Conservation (phyloP, 2,329 filamentous ascomycete genomes). For the Xylaria sp. region DNA sequence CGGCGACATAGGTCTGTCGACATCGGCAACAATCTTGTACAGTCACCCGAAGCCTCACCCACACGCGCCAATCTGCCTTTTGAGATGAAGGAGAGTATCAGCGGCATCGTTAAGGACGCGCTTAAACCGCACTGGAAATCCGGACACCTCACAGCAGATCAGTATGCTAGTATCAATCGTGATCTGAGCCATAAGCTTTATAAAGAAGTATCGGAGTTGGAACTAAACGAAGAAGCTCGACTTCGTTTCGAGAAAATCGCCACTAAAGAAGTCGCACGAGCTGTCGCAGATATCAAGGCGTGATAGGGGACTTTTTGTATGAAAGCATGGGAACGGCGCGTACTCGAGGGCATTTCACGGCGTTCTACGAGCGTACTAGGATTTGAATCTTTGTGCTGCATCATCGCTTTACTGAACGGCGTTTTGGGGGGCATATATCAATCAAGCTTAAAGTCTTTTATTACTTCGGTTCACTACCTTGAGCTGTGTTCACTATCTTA, state of each 20-base stretch:
- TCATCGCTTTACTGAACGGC: constrained; percentile 27
- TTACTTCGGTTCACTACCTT: no score
- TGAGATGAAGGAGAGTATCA: constrained; percentile 87
- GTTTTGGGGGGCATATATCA: constrained; percentile 34
- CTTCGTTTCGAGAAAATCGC: constrained; percentile 81
- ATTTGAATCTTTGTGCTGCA: constrained; percentile 29
- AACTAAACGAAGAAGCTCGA: constrained; percentile 73
- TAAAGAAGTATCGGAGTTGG: constrained; percentile 68
- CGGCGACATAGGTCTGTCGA: constrained; percentile 58
- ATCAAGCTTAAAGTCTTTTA: no score
- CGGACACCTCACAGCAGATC: constrained; percentile 82
- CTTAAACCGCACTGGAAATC: constrained; percentile 86
- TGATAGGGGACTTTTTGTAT: constrained; percentile 40
- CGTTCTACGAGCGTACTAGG: constrained; percentile 32
- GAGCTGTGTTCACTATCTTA: no score
- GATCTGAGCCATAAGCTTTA: constrained; percentile 91
- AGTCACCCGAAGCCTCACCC: constrained; percentile 75
- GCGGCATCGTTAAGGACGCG: constrained; percentile 84
- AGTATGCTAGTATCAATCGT: constrained; percentile 93
- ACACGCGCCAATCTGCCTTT: constrained; percentile 74
- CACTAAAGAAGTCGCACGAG: constrained; percentile 79
- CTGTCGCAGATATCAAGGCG: constrained; percentile 67
- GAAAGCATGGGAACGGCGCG: constrained; percentile 37
- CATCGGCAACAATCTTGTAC: constrained; percentile 52
- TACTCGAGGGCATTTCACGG: constrained; percentile 38